A percentile compares a stretch with the other conserved stretches of the same genome.
Conservation (phyloP, 345 rosid genomes). For the Eucalyptus albens region DNA sequence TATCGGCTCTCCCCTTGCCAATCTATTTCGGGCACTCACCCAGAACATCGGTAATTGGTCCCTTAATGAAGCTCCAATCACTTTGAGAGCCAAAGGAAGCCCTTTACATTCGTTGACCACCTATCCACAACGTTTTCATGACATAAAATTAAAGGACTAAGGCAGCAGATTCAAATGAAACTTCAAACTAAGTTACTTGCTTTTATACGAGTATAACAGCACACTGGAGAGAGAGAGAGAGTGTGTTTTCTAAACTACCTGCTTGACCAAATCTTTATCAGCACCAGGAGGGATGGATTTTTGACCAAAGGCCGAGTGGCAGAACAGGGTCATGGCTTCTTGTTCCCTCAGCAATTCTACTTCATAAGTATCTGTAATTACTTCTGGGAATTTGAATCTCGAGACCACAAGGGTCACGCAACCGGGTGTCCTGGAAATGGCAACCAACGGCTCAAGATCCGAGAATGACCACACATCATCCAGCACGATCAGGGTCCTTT, state of each 20-base stretch:
- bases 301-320: slow-evolving; percentile 64
- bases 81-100: slow-evolving; percentile 93
- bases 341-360: slow-evolving; percentile 54
- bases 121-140: slow-evolving; percentile 14
- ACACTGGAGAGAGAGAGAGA: background rate
- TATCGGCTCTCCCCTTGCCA: slow-evolving; percentile 62
- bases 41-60: slow-evolving; percentile 56
- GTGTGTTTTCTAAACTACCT: slow-evolving; percentile 26
- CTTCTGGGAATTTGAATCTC: slow-evolving; percentile 38
- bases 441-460: slow-evolving; percentile 40
- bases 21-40: slow-evolving; percentile 51
- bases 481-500: slow-evolving; percentile 37
- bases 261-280: slow-evolving; percentile 39
- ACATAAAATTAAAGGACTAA: background rate
- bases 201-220: background rate
- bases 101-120: slow-evolving; percentile 81
- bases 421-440: slow-evolving; percentile 27
- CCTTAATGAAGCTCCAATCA: slow-evolving; percentile 69
- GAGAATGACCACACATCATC: slow-evolving; percentile 79
- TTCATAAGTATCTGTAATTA: slow-evolving; percentile 21
- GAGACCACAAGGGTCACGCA: slow-evolving; percentile 74
- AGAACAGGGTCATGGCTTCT: slow-evolving; percentile 62
- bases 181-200: background rate
- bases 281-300: slow-evolving; percentile 42
- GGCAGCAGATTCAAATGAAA: background rate